Percentiles rank a stretch among this genome's conserved stretches.
Conservation (phyloP, 2,329 filamentous ascomycete species). For the Periconia macrospinosa region DNA sequence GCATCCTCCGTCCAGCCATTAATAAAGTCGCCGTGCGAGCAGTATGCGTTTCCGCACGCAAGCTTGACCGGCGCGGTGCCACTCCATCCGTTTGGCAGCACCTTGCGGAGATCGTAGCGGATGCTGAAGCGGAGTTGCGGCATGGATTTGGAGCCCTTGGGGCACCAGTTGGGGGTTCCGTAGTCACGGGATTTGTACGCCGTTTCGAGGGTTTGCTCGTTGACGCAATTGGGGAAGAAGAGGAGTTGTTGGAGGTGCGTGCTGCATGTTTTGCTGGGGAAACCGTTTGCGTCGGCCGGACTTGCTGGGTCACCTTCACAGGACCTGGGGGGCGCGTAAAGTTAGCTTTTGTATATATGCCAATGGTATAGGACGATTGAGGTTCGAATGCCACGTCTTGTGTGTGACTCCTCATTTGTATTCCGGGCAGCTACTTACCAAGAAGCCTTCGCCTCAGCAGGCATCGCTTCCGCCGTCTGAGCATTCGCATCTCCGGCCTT, state of each 20-base stretch:
- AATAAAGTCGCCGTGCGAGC: constrained; percentile 53
- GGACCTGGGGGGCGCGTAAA: constrained; percentile 5
- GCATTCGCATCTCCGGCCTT: constrained; percentile 47
- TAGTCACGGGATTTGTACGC: constrained; percentile 39
- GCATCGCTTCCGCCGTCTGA: constrained; percentile 22
- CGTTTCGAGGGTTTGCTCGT: constrained; percentile 37
- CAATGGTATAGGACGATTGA: no score
- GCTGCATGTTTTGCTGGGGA: constrained; percentile 42
- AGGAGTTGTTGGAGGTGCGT: constrained; percentile 51
- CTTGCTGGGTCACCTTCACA: constrained; percentile 25
- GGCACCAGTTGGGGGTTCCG: constrained; percentile 44
- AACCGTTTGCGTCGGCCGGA: constrained; percentile 27
- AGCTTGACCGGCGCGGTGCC: constrained; percentile 50
- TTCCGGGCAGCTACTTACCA: constrained; percentile 12
- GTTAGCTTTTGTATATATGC: no score
- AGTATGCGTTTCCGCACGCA: constrained; percentile 45
- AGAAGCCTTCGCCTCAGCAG: constrained; percentile 21
- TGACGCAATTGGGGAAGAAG: constrained; percentile 50
- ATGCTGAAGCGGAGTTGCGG: constrained; percentile 53
- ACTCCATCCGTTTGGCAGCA: constrained; percentile 49
- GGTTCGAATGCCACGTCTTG: no score
- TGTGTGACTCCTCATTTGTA: not conserved
- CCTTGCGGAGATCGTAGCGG: constrained; percentile 50
- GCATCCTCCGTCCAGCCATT: constrained; percentile 51
- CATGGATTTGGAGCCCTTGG: constrained; percentile 49